Percentiles rank a stretch among this genome's conserved stretches.
Conservation (phyloP, 2,329 filamentous ascomycete genomes). For the Cladophialophora carrionii region DNA sequence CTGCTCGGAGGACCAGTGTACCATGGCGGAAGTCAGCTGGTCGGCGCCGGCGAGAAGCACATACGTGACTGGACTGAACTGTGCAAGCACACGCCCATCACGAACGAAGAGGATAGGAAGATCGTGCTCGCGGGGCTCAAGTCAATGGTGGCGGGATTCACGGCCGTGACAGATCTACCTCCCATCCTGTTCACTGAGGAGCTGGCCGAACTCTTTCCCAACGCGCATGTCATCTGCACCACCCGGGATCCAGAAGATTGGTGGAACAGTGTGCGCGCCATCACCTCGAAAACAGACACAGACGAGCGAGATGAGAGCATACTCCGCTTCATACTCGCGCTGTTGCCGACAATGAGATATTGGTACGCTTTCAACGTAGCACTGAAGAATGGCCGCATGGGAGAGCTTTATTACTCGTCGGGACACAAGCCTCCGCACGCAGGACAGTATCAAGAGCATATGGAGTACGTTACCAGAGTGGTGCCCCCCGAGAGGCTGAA, state of each 20-base stretch:
- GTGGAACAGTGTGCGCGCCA: slow-evolving; percentile 8
- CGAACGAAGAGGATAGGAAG: slow-evolving; percentile 9
- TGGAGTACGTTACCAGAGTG: slow-evolving; percentile 14
- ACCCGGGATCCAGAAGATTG: slow-evolving; percentile 12
- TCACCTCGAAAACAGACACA: slow-evolving; percentile 11
- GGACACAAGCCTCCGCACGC: slow-evolving; percentile 8
- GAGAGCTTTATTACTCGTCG: slow-evolving; percentile 12
- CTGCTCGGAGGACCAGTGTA: slow-evolving; percentile 12
- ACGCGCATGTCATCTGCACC: slow-evolving; percentile 16
- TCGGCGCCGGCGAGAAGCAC: slow-evolving; percentile 9
- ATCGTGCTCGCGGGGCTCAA: slow-evolving; percentile 10
- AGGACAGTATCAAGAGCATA: slow-evolving; percentile 17
- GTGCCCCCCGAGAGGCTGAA: slow-evolving; percentile 4
- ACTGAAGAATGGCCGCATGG: slow-evolving; percentile 11
- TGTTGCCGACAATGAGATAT: slow-evolving; percentile 19
- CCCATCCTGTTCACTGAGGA: slow-evolving; percentile 15
- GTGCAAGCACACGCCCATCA: slow-evolving; percentile 17
- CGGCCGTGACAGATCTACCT: slow-evolving; percentile 10
- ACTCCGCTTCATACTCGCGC: slow-evolving; percentile 8
- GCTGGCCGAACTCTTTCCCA: slow-evolving; percentile 12
- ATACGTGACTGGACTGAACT: slow-evolving; percentile 11
- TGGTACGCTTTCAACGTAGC: slow-evolving; percentile 12
- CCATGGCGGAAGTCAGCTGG: slow-evolving; percentile 14
- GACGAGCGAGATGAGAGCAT: slow-evolving; percentile 10
- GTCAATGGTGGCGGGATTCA: slow-evolving; percentile 5